Evolutionary conservation across 352 stramenopile genomes (phyloP), one percentile per base, ranked within the genome.

Genomic region (Phytophthora foliorum): DNA sequence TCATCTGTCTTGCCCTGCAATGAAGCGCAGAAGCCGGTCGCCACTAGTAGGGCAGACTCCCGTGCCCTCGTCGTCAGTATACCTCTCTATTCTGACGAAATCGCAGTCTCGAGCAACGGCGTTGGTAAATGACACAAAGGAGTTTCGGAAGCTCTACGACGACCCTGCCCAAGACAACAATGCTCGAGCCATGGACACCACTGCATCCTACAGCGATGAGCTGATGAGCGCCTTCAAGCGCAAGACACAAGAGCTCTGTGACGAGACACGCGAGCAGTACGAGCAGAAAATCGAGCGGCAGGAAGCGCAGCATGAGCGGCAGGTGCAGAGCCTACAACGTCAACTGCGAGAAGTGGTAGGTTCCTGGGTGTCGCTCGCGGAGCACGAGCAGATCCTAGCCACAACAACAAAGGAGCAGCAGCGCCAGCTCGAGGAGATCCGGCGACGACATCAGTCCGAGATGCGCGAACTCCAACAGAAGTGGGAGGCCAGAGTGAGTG

Each of bases 251-350:
- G 53, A 80, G 46, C 56, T 90, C 16, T 89, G 81, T 32, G 78
- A 89, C 9, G 78, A 85, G 29, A 92, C 80, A 22, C 80, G 81
- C 4, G 52, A 67, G 17, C 81, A 87, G 57, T 92, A 80, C 54
- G 81, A 89, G 53, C 48, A 78, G 59, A 73, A 82, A 36, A 57
- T 89, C 13, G 57, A 80, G 59, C 71, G 77, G 2, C 72, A 80
- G 49, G 78, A 89, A 22, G 59, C 51, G 11, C 53, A 72, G 32
- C 69, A 89, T 53, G 81, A 89, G 53, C 70, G 75, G 19, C 74
- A 87, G 61, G 46, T 83, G 11, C 71, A 82, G 25, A 51, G 32
- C 11, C 22, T 83, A 36, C 81, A 86, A 25, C 52, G 60, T 10
- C 71, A 78, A 42, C 72, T 90, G 7, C 71, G 79, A 57, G 65